Conservation (phyloP, 495 filamentous ascomycete species). For the Penicillium taxi region DNA sequence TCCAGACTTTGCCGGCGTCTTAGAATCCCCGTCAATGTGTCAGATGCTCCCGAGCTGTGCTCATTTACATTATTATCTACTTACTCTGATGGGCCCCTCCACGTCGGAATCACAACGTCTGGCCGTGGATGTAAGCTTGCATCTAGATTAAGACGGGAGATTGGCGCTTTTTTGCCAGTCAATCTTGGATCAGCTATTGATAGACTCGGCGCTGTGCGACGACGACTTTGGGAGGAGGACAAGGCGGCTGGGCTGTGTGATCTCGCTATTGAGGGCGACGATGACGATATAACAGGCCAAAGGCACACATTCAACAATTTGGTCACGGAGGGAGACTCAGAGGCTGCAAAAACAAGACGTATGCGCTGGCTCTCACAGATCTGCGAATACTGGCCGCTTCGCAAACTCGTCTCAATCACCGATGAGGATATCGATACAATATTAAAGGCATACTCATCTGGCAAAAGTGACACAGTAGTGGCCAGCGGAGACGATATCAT, state of each 20-base stretch:
- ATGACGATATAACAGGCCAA: slow-evolving; percentile 80
- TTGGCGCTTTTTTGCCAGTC: slow-evolving; percentile 66
- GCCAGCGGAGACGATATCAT: slow-evolving; percentile 14
- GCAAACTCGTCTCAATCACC: slow-evolving; percentile 66
- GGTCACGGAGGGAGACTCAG: slow-evolving; percentile 61
- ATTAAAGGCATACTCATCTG: slow-evolving; percentile 54
- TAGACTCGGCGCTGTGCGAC: slow-evolving; percentile 66
- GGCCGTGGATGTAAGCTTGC: slow-evolving; percentile 93
- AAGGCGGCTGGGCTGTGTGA: slow-evolving; percentile 45
- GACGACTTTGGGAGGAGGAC: slow-evolving; percentile 74
- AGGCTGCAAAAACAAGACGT: slow-evolving; percentile 68
- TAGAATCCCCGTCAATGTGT: slow-evolving; percentile 86
- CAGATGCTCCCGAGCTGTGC: slow-evolving; percentile 81
- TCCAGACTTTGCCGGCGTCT: slow-evolving; percentile 67
- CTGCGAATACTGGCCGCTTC: slow-evolving; percentile 97
- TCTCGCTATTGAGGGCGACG: slow-evolving; percentile 47
- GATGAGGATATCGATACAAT: slow-evolving; percentile 71
- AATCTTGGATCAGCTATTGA: slow-evolving; percentile 80
- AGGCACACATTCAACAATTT: slow-evolving; percentile 79
- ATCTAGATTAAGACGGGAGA: slow-evolving; percentile 80
- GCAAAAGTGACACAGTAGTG: slow-evolving; percentile 16
- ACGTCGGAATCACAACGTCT: slow-evolving; percentile 93
- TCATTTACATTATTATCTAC: slow-evolving; percentile 85
- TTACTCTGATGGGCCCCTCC: slow-evolving; percentile 82
- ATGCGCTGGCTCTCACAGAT: slow-evolving; percentile 94